phyloP scores from a whole-genome alignment of 2,329 filamentous ascomycete genomes.

The Aspergillus novofumigatus region DNA sequence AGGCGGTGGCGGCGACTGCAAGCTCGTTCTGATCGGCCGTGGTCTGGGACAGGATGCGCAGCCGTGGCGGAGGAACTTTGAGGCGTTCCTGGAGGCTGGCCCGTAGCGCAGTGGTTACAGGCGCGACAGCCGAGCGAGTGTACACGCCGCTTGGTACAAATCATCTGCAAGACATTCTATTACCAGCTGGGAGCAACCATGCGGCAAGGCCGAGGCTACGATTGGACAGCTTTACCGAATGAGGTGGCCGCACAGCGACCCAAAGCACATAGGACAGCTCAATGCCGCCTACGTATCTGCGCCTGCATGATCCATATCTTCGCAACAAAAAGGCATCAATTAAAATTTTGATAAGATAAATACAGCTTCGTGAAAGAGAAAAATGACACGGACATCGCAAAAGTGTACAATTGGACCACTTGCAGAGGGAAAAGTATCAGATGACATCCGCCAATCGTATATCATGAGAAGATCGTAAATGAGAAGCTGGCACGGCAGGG shows the following conservation, averaged over 20 bases:
- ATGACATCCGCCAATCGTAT: background rate
- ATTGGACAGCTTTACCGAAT: background rate
- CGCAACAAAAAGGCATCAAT: background rate
- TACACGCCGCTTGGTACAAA: background rate
- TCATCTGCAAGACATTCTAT: background rate
- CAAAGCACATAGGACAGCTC: background rate
- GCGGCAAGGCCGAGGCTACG: background rate
- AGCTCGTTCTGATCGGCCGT: constrained; percentile 46
- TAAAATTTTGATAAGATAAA: constrained; percentile 22
- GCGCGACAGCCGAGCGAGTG: background rate
- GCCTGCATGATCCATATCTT: background rate
- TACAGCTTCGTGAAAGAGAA: constrained; percentile 25
- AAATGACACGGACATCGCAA: constrained; percentile 13
- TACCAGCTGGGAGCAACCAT: background rate
- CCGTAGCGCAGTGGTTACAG: background rate
- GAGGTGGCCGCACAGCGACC: background rate
- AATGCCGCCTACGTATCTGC: background rate
- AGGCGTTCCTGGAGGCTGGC: constrained; percentile 19
- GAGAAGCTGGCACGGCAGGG: background rate
- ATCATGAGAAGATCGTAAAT: constrained; percentile 5
- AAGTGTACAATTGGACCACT: constrained; percentile 26
- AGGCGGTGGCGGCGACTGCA: constrained; percentile 26
- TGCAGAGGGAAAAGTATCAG: constrained; percentile 7
- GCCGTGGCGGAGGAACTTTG: constrained; percentile 35
- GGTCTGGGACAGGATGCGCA: constrained; percentile 33